Conservation (phyloP, 1,284 basidiomycete genomes). For the Singerocomus inundabilis region DNA sequence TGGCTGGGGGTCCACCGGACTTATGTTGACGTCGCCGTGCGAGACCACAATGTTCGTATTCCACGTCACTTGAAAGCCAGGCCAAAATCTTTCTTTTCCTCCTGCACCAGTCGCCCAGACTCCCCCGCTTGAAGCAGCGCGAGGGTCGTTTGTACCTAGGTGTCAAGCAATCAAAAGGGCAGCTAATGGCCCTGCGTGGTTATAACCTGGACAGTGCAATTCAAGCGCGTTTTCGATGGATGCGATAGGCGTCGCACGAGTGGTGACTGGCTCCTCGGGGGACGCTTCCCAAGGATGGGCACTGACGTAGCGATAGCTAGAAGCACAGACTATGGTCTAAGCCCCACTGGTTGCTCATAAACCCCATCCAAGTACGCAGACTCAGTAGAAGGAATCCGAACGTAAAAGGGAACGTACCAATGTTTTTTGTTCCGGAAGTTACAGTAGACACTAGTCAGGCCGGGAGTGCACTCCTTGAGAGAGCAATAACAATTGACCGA, state of each 20-base stretch:
- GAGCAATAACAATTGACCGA: no score
- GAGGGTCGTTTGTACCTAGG: conserved; percentile 41
- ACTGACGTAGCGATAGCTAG: conserved; percentile 65
- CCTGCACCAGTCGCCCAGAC: background rate
- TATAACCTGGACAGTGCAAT: conserved; percentile 40
- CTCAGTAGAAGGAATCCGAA: background rate
- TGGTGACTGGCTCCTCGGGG: conserved; percentile 57
- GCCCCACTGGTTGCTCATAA: conserved; percentile 60
- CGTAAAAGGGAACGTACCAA: conserved; percentile 41
- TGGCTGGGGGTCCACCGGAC: no score
- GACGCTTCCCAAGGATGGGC: conserved; percentile 48
- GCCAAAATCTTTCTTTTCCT: background rate
- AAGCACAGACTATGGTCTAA: background rate
- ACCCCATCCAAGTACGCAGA: conserved; percentile 48
- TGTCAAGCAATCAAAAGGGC: conserved; percentile 45
- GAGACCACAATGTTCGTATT: background rate
- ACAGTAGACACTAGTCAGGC: conserved; percentile 66
- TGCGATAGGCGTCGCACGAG: conserved; percentile 46
- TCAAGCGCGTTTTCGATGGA: conserved; percentile 31
- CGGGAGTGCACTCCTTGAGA: conserved; percentile 58
- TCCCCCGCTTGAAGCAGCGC: conserved; percentile 42
- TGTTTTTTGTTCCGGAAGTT: conserved; percentile 68
- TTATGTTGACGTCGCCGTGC: no score
- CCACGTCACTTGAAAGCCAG: background rate
- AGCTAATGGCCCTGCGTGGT: conserved; percentile 30